These are phyloP conservation scores for Corniculantispora saksenae DNA, from an alignment of 2,329 filamentous ascomycete genomes.

Conservation along the genomic window DNA sequence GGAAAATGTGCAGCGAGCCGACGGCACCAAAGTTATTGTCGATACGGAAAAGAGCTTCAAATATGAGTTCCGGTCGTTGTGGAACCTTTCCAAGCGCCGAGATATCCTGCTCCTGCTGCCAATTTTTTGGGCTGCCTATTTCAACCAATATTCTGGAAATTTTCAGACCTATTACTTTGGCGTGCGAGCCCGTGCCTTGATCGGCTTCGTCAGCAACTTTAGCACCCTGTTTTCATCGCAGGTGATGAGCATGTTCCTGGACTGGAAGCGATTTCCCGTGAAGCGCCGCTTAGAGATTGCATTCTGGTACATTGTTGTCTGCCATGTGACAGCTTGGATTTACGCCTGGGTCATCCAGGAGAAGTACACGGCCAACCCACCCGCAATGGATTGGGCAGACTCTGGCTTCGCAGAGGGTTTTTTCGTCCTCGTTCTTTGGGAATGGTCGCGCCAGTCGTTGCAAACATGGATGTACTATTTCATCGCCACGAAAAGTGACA, in stretches of 20 bases:
- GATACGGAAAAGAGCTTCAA: slow-evolving; percentile 25
- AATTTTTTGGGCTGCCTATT: slow-evolving; percentile 31
- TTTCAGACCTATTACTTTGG: slow-evolving; percentile 45
- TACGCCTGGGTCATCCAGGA: slow-evolving; percentile 56
- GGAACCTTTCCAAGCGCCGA: slow-evolving; percentile 23
- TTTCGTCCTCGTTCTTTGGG: slow-evolving; percentile 50
- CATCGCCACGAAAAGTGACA: slow-evolving; percentile 55
- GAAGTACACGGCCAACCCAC: slow-evolving; percentile 46
- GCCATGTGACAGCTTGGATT: slow-evolving; percentile 50
- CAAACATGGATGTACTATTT: slow-evolving; percentile 61
- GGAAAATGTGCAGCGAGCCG: slow-evolving; percentile 29
- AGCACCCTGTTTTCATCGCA: slow-evolving; percentile 43
- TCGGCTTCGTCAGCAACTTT: slow-evolving; percentile 43
- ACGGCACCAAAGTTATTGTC: slow-evolving; percentile 29
- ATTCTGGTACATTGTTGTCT: slow-evolving; percentile 47
- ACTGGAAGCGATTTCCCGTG: slow-evolving; percentile 38
- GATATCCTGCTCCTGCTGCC: slow-evolving; percentile 27
- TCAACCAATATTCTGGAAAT: slow-evolving; percentile 41
- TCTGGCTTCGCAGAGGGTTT: slow-evolving; percentile 48
- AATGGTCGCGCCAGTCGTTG: slow-evolving; percentile 51
- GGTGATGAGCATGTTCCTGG: slow-evolving; percentile 45
- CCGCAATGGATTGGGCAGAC: slow-evolving; percentile 41
- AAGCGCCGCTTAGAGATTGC: slow-evolving; percentile 43
- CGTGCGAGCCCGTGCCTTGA: slow-evolving; percentile 47
- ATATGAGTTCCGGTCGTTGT: slow-evolving; percentile 28